Evolutionary conservation across 2,329 filamentous ascomycete genomes (phyloP).

Genomic region (Diaporthe ilicicola): DNA sequence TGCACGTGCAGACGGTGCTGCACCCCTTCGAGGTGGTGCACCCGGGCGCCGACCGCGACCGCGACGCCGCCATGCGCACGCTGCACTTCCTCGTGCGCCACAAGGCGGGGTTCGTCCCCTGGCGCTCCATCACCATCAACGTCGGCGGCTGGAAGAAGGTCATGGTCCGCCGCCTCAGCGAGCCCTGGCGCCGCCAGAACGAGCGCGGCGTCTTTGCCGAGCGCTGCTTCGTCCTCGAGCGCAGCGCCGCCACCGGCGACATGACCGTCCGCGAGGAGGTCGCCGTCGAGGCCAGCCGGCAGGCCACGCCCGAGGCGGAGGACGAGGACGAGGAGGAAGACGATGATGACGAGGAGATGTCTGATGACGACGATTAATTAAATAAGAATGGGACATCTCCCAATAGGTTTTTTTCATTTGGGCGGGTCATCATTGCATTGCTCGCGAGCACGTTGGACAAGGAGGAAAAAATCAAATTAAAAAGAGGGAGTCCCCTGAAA

Average conservation of each 20-base stretch:
- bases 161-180: conserved; percentile 53
- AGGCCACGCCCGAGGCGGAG: conserved; percentile 25
- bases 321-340: background rate
- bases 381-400: too few species aligned
- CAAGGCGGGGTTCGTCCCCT: conserved; percentile 41
- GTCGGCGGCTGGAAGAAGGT: conserved; percentile 57
- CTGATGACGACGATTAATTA: background rate
- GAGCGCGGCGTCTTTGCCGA: conserved; percentile 55
- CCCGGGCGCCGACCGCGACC: conserved; percentile 47
- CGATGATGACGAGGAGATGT: background rate
- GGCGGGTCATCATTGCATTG: background rate
- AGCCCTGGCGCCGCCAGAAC: conserved; percentile 51
- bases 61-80: conserved; percentile 45
- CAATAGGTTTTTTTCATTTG: too few species aligned
- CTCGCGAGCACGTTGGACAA: background rate
- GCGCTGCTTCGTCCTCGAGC: conserved; percentile 54
- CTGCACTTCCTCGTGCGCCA: conserved; percentile 45
- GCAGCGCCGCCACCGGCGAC: conserved; percentile 29
- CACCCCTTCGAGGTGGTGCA: conserved; percentile 42
- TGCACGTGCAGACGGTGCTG: conserved; percentile 56
- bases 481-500: background rate
- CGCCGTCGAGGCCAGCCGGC: conserved; percentile 33
- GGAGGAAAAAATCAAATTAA: background rate
- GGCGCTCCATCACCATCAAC: conserved; percentile 54
- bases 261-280: conserved; percentile 39